Percentiles rank a stretch among this genome's conserved stretches.
These are phyloP conservation scores for Aspergillus sp. DNA, from an alignment of 2,329 filamentous ascomycete species.

Conservation along the genomic window DNA sequence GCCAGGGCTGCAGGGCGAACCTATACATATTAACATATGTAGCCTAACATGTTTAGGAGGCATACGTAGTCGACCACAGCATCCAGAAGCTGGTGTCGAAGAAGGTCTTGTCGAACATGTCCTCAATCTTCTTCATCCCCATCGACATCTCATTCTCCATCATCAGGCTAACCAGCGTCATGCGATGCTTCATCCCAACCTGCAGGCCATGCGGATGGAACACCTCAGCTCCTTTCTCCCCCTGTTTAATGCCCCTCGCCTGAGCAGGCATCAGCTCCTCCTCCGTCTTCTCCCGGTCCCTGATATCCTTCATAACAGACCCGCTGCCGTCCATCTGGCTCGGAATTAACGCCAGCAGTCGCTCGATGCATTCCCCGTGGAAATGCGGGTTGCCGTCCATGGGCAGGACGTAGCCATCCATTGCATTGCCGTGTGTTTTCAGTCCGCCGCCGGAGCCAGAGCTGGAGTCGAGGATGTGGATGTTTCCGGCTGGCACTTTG, in stretches of 20 bases:
- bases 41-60: background rate
- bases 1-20: conserved; percentile 23
- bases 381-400: conserved; percentile 35
- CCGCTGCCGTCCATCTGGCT: conserved; percentile 1
- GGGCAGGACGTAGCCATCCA: conserved; percentile 36
- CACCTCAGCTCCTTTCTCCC: background rate
- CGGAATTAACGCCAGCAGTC: conserved; percentile 33
- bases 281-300: background rate
- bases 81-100: conserved; percentile 25
- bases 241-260: conserved; percentile 1
- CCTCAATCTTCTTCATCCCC: conserved; percentile 30
- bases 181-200: conserved; percentile 18
- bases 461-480: conserved; percentile 37
- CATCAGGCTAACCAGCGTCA: conserved; percentile 18
- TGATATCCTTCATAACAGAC: conserved; percentile 11
- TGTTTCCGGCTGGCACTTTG: conserved; percentile 30
- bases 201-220: conserved; percentile 9
- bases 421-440: conserved; percentile 25
- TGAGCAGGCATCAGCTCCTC: conserved; percentile 11
- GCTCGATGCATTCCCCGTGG: conserved; percentile 35
- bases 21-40: background rate
- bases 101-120: conserved; percentile 22
- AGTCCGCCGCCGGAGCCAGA: conserved; percentile 33
- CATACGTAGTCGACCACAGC: conserved; percentile 23
- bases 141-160: conserved; percentile 22